Base-by-base conservation (phyloP, 2,329 filamentous ascomycete genomes). In the Colletotrichum spaethianum region DNA sequence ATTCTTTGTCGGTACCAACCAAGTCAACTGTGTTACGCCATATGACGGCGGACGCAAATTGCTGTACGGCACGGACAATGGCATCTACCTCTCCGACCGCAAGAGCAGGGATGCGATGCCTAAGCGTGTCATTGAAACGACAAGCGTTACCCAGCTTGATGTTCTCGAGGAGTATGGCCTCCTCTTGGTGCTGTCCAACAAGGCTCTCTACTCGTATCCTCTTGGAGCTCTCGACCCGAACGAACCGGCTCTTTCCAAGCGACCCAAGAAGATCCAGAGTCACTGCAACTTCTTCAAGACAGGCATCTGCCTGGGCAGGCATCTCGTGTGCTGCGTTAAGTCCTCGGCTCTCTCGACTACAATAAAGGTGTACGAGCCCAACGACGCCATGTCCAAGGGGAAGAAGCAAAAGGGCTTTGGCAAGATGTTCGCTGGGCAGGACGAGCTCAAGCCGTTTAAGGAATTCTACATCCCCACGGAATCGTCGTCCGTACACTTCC, bases 231-330 rank as follows among this genome's bases (percentile, higher is more conserved):
- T 99, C 68, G 96, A 98, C 77, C 90, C 93, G 3, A 93, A 93
- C 74, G 95, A 98, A 78, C 92, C 92, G 63, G 89, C 94, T 42
- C 86, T 95, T 67, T 91, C 91, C 20, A 98, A 96, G 82, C 91
- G 95, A 52, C 94, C 95, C 11, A 96, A 96, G 86, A 98, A 98
- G 87, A 98, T 99, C 75, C 93, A 95, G 82, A 97, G 94, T 77
- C 95, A 98, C 83, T 97, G 96, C 82, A 98, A 96, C 82, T 99
- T 98, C 86, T 99, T 99, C 91, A 98, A 97, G 84, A 93, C 95
- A 23, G 96, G 96, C 48, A 97, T 98, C 78, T 98, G 96, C 80
- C 89, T 98, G 72, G 95, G 96, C 42, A 91, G 96, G 74, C 96
- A 98, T 80, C 87, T 99, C 65, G 96, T 99, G 38, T 98, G 96